These are phyloP conservation scores for Huiozyma sinensis DNA, from an alignment of 805 yeast genomes.

Conservation along the genomic window DNA sequence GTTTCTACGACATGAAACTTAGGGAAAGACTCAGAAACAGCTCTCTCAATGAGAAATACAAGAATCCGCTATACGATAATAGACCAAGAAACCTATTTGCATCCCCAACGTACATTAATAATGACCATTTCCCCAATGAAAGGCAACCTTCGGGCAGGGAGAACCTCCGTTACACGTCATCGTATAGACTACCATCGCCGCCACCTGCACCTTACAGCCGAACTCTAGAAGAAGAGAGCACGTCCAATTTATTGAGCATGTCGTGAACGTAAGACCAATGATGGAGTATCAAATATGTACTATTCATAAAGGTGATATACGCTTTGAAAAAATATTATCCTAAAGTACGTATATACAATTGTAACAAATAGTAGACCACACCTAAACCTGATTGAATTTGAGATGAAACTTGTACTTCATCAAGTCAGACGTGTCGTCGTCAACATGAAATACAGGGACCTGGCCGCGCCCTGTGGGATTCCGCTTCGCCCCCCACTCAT, in stretches of 20 bases:
- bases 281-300: background rate
- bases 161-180: background rate
- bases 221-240: slow-evolving; percentile 1
- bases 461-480: slow-evolving; percentile 38
- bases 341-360: too few relatives aligned
- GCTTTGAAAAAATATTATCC: too few relatives aligned
- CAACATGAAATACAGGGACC: slow-evolving; percentile 32
- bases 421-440: slow-evolving; percentile 29
- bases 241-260: slow-evolving; percentile 4
- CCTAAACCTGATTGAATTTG: background rate
- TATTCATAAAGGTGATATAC: too few relatives aligned
- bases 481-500: slow-evolving; percentile 46
- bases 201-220: background rate
- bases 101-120: background rate
- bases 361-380: background rate
- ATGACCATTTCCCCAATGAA: background rate
- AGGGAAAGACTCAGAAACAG: background rate
- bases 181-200: background rate
- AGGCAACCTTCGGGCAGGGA: background rate
- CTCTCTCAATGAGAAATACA: background rate
- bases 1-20: background rate
- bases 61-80: background rate
- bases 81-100: background rate
- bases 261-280: background rate
- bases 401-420: background rate